These are phyloP conservation scores for Sugiyamaella marilandica DNA, from an alignment of 805 yeast species.

Conservation along the genomic window DNA sequence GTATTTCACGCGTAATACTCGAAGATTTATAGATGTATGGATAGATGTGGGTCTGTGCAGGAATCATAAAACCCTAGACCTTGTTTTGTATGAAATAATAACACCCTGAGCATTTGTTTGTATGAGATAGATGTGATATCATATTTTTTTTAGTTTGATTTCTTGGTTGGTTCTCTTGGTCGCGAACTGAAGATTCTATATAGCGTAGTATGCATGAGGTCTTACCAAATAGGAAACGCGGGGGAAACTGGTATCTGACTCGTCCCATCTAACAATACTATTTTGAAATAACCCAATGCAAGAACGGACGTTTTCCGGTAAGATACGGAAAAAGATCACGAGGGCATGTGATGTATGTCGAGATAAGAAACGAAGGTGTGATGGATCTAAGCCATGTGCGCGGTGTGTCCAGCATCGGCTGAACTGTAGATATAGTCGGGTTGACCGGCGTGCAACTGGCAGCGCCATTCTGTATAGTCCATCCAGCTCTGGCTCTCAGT, in stretches of 20 bases:
- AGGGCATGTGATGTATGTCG: slow-evolving; percentile 3
- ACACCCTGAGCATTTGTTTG: too few species aligned
- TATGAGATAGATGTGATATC: too few species aligned
- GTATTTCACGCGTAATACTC: neutral
- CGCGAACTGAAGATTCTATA: neutral
- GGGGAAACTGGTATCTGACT: too few species aligned
- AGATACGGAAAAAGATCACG: neutral
- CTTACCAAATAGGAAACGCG: too few species aligned
- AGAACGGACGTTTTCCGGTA: neutral
- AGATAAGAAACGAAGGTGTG: neutral
- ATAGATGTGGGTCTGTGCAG: neutral
- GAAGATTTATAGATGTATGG: neutral
- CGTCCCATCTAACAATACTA: too few species aligned
- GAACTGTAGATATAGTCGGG: neutral
- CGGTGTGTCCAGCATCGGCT: neutral
- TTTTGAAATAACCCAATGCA: neutral
- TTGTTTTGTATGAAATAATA: too few species aligned
- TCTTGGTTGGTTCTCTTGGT: neutral
- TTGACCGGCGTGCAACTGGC: neutral
- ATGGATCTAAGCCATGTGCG: neutral
- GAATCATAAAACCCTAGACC: too few species aligned
- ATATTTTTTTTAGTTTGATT: too few species aligned
- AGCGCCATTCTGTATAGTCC: too few species aligned
- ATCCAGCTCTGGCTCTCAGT: too few species aligned
- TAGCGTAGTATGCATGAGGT: neutral